Percentiles rank a stretch among this genome's conserved stretches.
These are phyloP conservation scores for Sporothrix globosa DNA, from an alignment of 2,329 filamentous ascomycete genomes.

Conservation along the genomic window DNA sequence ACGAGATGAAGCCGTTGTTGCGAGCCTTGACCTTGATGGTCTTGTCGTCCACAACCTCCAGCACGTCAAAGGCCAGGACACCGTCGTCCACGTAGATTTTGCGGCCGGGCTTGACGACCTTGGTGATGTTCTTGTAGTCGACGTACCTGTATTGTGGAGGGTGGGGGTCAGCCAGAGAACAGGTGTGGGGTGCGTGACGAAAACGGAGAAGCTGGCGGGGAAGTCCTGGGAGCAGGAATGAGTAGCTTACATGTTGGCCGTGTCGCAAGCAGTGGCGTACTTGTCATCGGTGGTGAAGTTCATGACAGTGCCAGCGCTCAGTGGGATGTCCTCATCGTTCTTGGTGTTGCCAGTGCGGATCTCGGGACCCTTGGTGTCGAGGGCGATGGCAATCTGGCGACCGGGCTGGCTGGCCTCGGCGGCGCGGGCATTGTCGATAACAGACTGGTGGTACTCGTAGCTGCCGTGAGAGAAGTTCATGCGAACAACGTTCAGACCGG, in stretches of 20 bases:
- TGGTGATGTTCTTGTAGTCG: constrained; percentile 99
- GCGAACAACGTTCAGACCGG: constrained; percentile 95
- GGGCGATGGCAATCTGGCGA: constrained; percentile 91
- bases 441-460: constrained; percentile 91
- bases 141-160: constrained; percentile 67
- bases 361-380: constrained; percentile 70
- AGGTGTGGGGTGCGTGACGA: not conserved
- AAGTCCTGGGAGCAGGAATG: not conserved
- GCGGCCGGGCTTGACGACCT: constrained; percentile 88
- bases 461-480: constrained; percentile 99
- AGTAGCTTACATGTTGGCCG: constrained; percentile 81
- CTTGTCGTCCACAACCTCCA: constrained; percentile 84
- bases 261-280: constrained; percentile 81
- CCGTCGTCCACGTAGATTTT: constrained; percentile 98
- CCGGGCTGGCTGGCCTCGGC: constrained; percentile 78
- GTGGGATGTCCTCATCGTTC: constrained; percentile 78
- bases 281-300: constrained; percentile 97
- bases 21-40: constrained; percentile 83
- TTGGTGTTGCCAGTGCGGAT: constrained; percentile 69
- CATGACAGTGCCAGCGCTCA: constrained; percentile 79
- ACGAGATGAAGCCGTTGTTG: constrained; percentile 99
- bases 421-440: constrained; percentile 92
- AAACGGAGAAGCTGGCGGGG: constrained; percentile 33
- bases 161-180: constrained; percentile 19
- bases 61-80: constrained; percentile 93